Evolutionary conservation across 768 basidiomycete species (phyloP), one percentile per base, ranked within the genome.

Genomic region (Boletellus ananas): DNA sequence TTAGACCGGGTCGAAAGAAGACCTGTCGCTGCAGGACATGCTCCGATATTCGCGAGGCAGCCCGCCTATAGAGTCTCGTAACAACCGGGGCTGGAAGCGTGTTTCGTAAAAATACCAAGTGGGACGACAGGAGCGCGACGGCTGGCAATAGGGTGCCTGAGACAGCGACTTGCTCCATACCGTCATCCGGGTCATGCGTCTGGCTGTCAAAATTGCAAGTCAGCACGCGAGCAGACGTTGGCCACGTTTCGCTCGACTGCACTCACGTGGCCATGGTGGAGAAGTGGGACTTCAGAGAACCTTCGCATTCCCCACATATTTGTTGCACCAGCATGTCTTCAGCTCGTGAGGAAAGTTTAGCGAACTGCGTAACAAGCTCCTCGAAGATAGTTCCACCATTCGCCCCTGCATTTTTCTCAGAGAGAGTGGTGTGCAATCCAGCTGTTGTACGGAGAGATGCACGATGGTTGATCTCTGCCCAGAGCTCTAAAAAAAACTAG

Each of bases 401-500:
- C 2, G 23, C n/a, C 21, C 29, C 27, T 36, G 34, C 34, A 17
- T 63, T 62, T 4, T 72, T 73, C 52, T 74, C 69, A 1, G 86
- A 83, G 27, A 87, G 64, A 6, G 80, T 74, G 5, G 76, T 55
- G 29, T 74, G 76, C 12, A 69, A 70, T 52, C 77, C 69, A 9
- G 76, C 79, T 51, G 73, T 74, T n/a, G 73, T 70, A 18, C 84
- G 83, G 12, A 91, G 72, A 21, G 75, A 72, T 4, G 79, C 73
- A 29, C 78, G 76, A 36, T 71, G 77, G 54, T 79, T 81, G 57
- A 94, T 89, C 58, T 91, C 90, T 12, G 79, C 70, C 86, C 87
- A 93, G 29, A 99, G 69, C 65, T 96, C 90, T 14, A 99, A 72
- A 74, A 95, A 97, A 70, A 93, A 94, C 94, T 96, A 60, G 23